phyloP scores from a whole-genome alignment of 805 yeast genomes.

The Torulaspora delbrueckii region DNA sequence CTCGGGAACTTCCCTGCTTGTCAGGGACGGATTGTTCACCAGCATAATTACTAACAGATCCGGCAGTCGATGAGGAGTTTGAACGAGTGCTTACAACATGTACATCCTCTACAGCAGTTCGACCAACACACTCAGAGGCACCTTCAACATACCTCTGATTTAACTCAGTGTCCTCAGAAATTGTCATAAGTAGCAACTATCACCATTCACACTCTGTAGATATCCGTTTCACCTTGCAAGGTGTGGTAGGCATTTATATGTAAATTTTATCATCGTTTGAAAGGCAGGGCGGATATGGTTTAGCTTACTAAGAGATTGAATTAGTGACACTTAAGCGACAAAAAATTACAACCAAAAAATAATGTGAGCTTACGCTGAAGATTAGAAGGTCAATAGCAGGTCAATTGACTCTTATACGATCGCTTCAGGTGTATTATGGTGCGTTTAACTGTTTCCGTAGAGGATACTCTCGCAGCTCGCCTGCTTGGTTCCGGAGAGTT shows the following conservation, averaged over 20 bases:
- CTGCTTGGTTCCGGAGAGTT: slow-evolving; percentile 27
- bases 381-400: neutral
- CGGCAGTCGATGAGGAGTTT: slow-evolving; percentile 1
- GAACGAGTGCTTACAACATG: neutral
- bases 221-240: no score
- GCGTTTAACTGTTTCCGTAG: slow-evolving; percentile 9
- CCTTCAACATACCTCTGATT: slow-evolving; percentile 1
- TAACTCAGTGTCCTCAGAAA: neutral
- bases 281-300: neutral
- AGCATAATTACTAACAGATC: neutral
- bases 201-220: no score
- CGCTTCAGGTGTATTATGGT: neutral
- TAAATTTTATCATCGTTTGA: neutral
- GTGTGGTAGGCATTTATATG: no score
- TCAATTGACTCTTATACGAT: slow-evolving; percentile 1
- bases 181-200: neutral
- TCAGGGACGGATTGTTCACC: neutral
- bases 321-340: no score
- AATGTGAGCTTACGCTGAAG: no score
- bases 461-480: slow-evolving; percentile 22
- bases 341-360: no score
- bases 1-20: neutral
- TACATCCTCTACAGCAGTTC: neutral
- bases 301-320: neutral
- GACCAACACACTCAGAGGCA: slow-evolving; percentile 2